Base-by-base conservation (phyloP, 192 early-diverging fungal genomes). In the Entomortierella chlamydospora region DNA sequence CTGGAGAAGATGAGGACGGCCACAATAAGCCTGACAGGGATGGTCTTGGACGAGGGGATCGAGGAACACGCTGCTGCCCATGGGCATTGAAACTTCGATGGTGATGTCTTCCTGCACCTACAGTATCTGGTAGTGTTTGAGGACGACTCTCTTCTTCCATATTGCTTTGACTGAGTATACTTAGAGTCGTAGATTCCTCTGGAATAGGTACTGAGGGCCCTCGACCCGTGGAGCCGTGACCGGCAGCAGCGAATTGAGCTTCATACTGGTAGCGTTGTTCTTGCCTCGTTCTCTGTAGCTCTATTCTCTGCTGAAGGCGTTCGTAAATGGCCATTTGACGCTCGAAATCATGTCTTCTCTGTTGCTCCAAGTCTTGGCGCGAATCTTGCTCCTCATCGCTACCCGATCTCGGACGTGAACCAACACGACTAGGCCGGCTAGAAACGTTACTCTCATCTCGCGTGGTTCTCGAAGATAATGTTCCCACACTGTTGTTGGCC, bases 271-370 rank as follows among this genome's bases (percentile, higher is more conserved):
- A 23, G 20, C 29, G 64, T 20, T 66, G 64, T 41, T 66, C 53
- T 53, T 56, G 33, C 23, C 41, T 30, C 0, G 34, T 47, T 7
- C 53, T 23, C 17, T 56, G 64, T 42, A 56, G 17, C 26, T 56
- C 39, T 12, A 37, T 20, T n/a, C 53, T 33, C 8, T 29, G 64
- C 11, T 66, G 64, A 30, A 45, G 37, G 9, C 64, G 52, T 33
- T 66, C 64, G 29, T 66, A 66, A 13, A 66, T 34, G 22, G 54
- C 33, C 64, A 56, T 56, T 20, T 66, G 64, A 15, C 53, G 51
- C n/a, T 66, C 64, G 28, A 66, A 66, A 25, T 66, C 64, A 20
- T 31, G 30, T 39, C 53, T 55, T 20, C 52, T 55, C 17, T 54
- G 53, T 18, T 66, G 37, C 13, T 66, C 41, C 1, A 41, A 4